Base-by-base conservation (phyloP, 208 protist species). In the Blechomonas ayalai region DNA sequence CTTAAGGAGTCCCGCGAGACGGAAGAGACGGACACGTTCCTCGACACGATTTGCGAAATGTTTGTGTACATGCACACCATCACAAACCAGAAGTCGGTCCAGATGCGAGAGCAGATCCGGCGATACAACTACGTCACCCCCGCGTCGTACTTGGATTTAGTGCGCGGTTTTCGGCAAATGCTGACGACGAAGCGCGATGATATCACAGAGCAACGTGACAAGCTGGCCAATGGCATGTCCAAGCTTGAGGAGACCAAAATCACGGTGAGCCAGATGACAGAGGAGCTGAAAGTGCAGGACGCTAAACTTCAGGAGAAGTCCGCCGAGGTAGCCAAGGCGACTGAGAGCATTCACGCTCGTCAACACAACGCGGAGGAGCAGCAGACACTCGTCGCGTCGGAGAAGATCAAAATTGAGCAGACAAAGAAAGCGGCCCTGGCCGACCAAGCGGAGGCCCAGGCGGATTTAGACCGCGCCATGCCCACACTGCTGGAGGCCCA, bases 91-190 rank as follows among this genome's bases (percentile, higher is more conserved):
- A 50, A 35, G 25, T 95, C 92, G n/a, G 29, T 52, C 29, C 74
- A 83, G 53, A 98, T 99, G 97, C 53, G 73, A 23, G 75, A 75
- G 46, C 90, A 97, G 60, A 74, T 97, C 23, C 82, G 92, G 48
- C 70, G 97, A 15, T 72, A 95, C 65, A 98, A 97, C 67, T 98
- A 98, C 73, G 94, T 99, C 24, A 99, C 97, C 15, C 97, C 98
- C n/a, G 98, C 97, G 19, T 97, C 93, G 28, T 99, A 97, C 67
- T 64, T 99, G 10, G 92, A 97, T 46, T 81, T 99, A 20, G 90
- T 99, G 20, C 87, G 82, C 42, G 92, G 91, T 15, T 99, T 98
- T 80, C 75, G 72, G 40, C 63, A 71, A 27, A 76, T 99, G 62
- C 67, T 99, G 32, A 59, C 58, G 32, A 83, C 95, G 48, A 98